Conservation (phyloP, 1,284 basidiomycete species). For the Papiliotrema flavescens region DNA sequence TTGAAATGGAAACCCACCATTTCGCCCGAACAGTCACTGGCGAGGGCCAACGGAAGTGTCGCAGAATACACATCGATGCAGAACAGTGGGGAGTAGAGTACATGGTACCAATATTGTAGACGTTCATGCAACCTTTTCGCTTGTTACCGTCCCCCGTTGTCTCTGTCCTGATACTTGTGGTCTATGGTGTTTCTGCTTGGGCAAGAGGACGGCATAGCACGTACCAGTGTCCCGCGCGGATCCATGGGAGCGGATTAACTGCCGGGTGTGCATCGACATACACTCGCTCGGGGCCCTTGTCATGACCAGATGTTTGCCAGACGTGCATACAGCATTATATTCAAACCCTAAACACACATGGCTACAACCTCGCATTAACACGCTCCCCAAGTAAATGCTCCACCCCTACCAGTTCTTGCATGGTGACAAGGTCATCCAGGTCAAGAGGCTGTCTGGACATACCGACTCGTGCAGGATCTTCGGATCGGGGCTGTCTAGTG, state of each 20-base stretch:
- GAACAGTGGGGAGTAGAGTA: not conserved
- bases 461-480: slow-evolving; percentile 11
- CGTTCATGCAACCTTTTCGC: not conserved
- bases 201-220: too few relatives aligned
- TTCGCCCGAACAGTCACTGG: not conserved
- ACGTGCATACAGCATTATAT: not conserved
- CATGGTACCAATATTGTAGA: not conserved
- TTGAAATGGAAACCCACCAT: not conserved
- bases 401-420: slow-evolving; percentile 3
- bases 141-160: not conserved
- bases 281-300: not conserved
- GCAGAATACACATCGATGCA: not conserved
- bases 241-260: too few relatives aligned
- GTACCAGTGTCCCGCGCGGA: too few relatives aligned
- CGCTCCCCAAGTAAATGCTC: not conserved
- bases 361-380: not conserved
- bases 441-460: slow-evolving; percentile 12
- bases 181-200: too few relatives aligned
- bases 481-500: slow-evolving; percentile 1
- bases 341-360: not conserved
- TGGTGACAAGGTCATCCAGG: slow-evolving; percentile 9
- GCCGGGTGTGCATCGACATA: too few relatives aligned
- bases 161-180: not conserved
- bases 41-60: not conserved
- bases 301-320: not conserved